Conservation (phyloP, 169 alveolate genomes). For the Plasmodium malariae region DNA sequence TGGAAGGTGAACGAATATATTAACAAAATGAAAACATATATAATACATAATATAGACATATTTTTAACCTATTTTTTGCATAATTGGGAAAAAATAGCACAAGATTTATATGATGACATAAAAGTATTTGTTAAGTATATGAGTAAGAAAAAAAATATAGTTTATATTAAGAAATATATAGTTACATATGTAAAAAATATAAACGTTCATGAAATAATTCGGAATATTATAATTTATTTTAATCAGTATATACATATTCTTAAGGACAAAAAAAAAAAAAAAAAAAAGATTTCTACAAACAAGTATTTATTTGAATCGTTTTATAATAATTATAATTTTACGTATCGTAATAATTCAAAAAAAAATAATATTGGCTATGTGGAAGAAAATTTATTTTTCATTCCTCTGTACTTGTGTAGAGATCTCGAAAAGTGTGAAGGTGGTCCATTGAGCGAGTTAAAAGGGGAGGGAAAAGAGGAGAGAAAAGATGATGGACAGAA, state of each 20-base stretch:
- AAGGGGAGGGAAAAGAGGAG: neutral
- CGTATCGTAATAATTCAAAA: neutral
- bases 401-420: slow-evolving; percentile 23
- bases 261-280: slow-evolving; percentile 31
- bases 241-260: neutral
- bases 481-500: too few species aligned
- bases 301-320: slow-evolving; percentile 38
- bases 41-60: neutral
- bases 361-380: slow-evolving; percentile 50
- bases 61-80: neutral
- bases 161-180: neutral
- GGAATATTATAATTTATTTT: neutral
- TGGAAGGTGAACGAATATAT: too few species aligned
- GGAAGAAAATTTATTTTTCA: slow-evolving; percentile 68
- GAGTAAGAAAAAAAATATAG: neutral
- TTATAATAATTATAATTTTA: slow-evolving; percentile 29
- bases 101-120: neutral
- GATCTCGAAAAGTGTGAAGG: neutral
- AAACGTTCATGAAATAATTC: neutral
- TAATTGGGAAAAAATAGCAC: neutral
- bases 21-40: neutral
- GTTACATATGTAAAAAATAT: neutral
- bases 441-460: neutral
- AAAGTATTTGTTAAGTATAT: too few species aligned
- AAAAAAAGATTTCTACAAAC: too few species aligned